Percentiles rank a stretch among this genome's conserved stretches.
Evolutionary conservation across 2,329 filamentous ascomycete species (phyloP).

Genomic region (Penicillium capsulatum): DNA sequence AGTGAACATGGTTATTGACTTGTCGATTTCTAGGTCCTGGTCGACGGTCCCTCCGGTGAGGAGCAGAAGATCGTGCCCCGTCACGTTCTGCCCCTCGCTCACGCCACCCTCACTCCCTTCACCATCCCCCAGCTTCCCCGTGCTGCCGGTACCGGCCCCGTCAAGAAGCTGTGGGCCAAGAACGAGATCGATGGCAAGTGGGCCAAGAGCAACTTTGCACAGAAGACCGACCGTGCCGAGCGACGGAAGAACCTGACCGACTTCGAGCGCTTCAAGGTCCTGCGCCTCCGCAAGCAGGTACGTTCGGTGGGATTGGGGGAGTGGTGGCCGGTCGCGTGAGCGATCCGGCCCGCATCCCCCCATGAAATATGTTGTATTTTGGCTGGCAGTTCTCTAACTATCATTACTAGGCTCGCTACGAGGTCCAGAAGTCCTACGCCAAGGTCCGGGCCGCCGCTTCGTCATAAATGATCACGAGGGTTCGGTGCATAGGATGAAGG

Average conservation of each 20-base stretch:
- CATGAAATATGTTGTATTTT: too few species aligned
- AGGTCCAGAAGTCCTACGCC: conserved; percentile 92
- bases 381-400: conserved; percentile 8
- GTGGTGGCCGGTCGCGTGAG: too few species aligned
- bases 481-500: conserved; percentile 43
- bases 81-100: conserved; percentile 76
- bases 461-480: conserved; percentile 41
- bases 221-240: conserved; percentile 82
- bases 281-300: conserved; percentile 99
- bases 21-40: conserved; percentile 66
- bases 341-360: too few species aligned
- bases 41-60: conserved; percentile 88
- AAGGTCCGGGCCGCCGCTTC: conserved; percentile 84
- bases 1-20: conserved; percentile 17
- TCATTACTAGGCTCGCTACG: conserved; percentile 67
- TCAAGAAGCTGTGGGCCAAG: conserved; percentile 89
- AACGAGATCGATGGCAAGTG: conserved; percentile 89
- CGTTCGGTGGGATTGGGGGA: conserved; percentile 34
- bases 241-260: conserved; percentile 89
- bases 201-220: conserved; percentile 85
- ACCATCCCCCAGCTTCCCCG: conserved; percentile 82
- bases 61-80: conserved; percentile 76
- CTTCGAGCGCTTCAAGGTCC: conserved; percentile 99
- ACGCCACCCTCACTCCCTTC: conserved; percentile 84
- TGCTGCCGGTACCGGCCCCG: conserved; percentile 72